Evolutionary conservation across 2,329 filamentous ascomycete genomes (phyloP).

Genomic region (Fusarium multiceps): DNA sequence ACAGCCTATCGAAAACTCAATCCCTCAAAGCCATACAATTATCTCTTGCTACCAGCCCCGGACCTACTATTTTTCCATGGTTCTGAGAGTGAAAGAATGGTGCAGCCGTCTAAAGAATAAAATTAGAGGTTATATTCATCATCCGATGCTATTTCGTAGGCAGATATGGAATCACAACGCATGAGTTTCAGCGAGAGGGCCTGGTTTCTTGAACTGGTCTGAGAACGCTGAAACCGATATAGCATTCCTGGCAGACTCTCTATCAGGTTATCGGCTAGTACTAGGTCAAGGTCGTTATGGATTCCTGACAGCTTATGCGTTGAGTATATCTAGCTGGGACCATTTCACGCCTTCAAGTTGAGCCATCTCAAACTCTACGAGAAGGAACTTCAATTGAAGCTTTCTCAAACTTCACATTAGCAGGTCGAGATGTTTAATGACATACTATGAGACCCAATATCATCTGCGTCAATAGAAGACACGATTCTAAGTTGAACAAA

Average conservation of each 20-base stretch:
- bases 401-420: neutral
- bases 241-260: neutral
- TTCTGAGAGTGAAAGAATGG: rapidly evolving
- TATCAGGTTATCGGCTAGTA: neutral
- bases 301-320: neutral
- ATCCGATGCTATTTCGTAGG: neutral
- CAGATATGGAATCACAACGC: neutral
- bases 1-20: neutral
- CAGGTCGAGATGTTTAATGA: neutral
- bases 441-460: neutral
- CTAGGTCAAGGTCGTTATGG: neutral
- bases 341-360: neutral
- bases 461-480: neutral
- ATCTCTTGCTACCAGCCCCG: neutral
- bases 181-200: neutral
- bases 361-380: rapidly evolving
- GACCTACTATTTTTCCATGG: neutral
- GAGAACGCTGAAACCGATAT: neutral
- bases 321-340: neutral
- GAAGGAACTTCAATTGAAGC: neutral
- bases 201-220: neutral
- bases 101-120: neutral
- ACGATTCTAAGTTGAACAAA: neutral
- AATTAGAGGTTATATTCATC: neutral
- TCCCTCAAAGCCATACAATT: neutral